Percentiles rank a stretch among this genome's conserved stretches.
phyloP scores from a whole-genome alignment of 108 stramenopile genomes.

The Aurantiochytrium sp. region DNA sequence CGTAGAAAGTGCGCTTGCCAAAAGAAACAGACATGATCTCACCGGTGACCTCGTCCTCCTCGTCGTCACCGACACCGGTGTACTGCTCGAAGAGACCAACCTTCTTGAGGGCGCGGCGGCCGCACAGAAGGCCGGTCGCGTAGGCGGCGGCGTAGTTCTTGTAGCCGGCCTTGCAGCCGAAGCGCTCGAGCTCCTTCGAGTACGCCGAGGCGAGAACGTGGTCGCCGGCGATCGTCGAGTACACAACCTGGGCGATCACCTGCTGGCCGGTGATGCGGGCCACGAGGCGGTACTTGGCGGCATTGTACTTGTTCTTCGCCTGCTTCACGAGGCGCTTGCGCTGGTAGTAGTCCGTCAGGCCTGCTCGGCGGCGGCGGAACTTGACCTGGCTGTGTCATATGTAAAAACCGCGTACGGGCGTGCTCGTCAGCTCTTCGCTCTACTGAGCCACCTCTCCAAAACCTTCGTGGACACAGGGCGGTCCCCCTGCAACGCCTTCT shows the following conservation, averaged over 20 bases:
- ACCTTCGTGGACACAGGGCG: too few relatives aligned
- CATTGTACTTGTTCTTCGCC: constrained; percentile 99
- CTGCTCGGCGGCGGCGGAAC: constrained; percentile 91
- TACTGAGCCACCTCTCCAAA: too few relatives aligned
- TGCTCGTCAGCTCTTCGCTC: too few relatives aligned
- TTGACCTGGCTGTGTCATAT: constrained; percentile 74
- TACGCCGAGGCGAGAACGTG: constrained; percentile 76
- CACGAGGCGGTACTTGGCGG: constrained; percentile 96
- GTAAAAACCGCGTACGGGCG: too few relatives aligned
- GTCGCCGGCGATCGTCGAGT: constrained; percentile 91
- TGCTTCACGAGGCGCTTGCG: constrained; percentile 91
- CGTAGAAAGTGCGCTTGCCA: constrained; percentile 89
- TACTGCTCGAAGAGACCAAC: constrained; percentile 90
- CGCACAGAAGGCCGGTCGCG: constrained; percentile 94
- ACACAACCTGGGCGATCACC: constrained; percentile 92
- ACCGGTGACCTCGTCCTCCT: constrained; percentile 70
- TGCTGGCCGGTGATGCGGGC: constrained; percentile 87
- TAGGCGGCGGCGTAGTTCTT: constrained; percentile 99
- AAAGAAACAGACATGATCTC: constrained; percentile 66
- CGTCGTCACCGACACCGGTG: constrained; percentile 64
- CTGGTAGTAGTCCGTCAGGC: constrained; percentile 98
- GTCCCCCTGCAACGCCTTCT: too few relatives aligned
- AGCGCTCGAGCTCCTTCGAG: constrained; percentile 85
- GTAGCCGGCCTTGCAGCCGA: constrained; percentile 87
- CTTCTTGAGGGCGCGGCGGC: constrained; percentile 90